Evolutionary conservation across 495 filamentous ascomycete species (phyloP), one percentile per base, ranked within the genome.

Genomic region (Penicillium canescens): DNA sequence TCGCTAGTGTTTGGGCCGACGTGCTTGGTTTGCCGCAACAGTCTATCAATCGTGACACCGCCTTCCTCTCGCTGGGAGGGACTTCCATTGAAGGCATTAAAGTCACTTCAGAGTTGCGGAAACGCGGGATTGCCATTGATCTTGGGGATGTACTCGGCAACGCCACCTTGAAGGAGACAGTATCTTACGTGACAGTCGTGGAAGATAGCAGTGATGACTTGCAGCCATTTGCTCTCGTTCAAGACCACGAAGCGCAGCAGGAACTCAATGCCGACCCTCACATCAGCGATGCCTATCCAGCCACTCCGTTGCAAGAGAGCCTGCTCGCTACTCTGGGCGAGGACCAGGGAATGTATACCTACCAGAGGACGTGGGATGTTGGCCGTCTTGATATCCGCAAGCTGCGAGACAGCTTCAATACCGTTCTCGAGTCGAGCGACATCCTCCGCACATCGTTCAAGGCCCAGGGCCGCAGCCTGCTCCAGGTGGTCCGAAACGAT

Each of bases 361-460:
- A 70, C 33, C 50, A 58, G 1, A 63, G 71, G 0, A 33, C 47
- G 3, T 36, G 76, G 6, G 67, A 79, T 46, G 13, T 77, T 2
- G 36, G 36, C 3, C 62, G 54, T 28, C 60, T 80, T 13, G 64
- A 71, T 39, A n/a, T 76, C 12, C 55, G 56, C 26, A 54, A 58
- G 1, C 76, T 78, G 51, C 67, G 68, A 40, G 23, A 33, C 0
- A 72, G 75, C 0, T 83, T 44, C 59, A 48, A 36, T 62, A 61
- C 14, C 37, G 61, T 37, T 54, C 53, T 48, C 47, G 37, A n/a
- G 50, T 62, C 16, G 45, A 64, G 20, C 54, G 81, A 85, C 40
- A 79, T 85, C 18, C 67, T 87, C 2, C 78, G 82, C 16, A 85
- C 84, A 0, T 77, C 86, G 3, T 86, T 85, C 55, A 65, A 85